Evolutionary conservation across 768 basidiomycete species (phyloP), one percentile per base, ranked within the genome.

Genomic region (Hydnum rufescens): DNA sequence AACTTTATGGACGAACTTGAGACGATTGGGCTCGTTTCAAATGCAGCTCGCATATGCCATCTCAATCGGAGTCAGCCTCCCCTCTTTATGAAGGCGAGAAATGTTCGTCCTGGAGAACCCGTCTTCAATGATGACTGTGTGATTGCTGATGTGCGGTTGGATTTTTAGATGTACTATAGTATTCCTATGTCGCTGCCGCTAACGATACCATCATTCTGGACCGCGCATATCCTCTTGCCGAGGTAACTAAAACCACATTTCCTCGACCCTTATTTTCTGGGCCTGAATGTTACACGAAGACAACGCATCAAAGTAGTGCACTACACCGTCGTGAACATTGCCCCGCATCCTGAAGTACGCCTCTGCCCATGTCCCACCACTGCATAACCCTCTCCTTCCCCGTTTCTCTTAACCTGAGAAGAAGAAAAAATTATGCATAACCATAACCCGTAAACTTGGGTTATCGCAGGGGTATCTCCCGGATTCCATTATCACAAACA

Each of bases 261-360:
- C 18, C 55, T 47, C 39, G 19, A 39, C 34, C 8, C 34, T 39
- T 19, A 39, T 39, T 39, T 19, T n/a, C n/a, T n/a, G n/a, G n/a
- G n/a, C n/a, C n/a, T n/a, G n/a, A n/a, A n/a, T n/a, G n/a, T n/a
- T n/a, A n/a, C n/a, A n/a, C n/a, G n/a, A n/a, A n/a, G n/a, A n/a
- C n/a, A n/a, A n/a, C n/a, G n/a, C n/a, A n/a, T n/a, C n/a, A n/a
- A n/a, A n/a, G n/a, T n/a, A n/a, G 74, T 76, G 32, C 81, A 67
- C 47, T 95, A 87, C 60, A 67, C 73, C 5, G 92, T 88, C 0
- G 77, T 71, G 58, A 93, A 89, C 62, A 79, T 68, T 16, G 89
- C 87, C 2, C 92, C 90, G 34, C 73, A 89, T 6, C 92, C 90
- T 0, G 92, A 96, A 67, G 86, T 81, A 0, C 83, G 82, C 59